phyloP scores from a whole-genome alignment of 2,329 filamentous ascomycete genomes.

The Fusarium pilosicola region DNA sequence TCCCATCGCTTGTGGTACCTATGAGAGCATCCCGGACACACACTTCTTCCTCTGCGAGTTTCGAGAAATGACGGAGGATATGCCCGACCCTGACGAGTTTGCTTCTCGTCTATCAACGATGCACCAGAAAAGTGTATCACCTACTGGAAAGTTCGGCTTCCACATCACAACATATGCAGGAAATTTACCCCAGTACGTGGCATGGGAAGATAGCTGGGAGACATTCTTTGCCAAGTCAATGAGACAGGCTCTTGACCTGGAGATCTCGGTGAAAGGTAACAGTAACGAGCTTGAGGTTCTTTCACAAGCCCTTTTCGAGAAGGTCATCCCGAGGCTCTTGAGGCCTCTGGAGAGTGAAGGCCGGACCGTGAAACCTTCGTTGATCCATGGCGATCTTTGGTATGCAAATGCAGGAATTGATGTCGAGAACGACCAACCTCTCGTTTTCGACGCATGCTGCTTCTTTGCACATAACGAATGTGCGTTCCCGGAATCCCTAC shows the following conservation, averaged over 20 bases:
- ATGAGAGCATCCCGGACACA: fast-evolving
- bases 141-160: background rate
- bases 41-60: background rate
- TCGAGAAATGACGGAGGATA: background rate
- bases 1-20: background rate
- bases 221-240: background rate
- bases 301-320: fast-evolving
- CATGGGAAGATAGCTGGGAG: background rate
- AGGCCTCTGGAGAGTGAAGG: background rate
- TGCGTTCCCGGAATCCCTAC: no score
- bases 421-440: background rate
- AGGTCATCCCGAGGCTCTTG: background rate
- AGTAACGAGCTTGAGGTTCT: background rate
- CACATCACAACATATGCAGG: background rate
- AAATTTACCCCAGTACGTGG: background rate
- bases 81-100: background rate
- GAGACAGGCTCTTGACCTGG: background rate
- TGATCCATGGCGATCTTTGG: background rate
- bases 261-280: fast-evolving
- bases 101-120: background rate
- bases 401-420: background rate
- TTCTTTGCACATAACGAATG: background rate
- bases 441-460: background rate
- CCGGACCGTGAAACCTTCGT: fast-evolving
- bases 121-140: background rate